These are phyloP conservation scores for Kazachstania sp. DNA, from an alignment of 1,139 yeast genomes.

Conservation along the genomic window DNA sequence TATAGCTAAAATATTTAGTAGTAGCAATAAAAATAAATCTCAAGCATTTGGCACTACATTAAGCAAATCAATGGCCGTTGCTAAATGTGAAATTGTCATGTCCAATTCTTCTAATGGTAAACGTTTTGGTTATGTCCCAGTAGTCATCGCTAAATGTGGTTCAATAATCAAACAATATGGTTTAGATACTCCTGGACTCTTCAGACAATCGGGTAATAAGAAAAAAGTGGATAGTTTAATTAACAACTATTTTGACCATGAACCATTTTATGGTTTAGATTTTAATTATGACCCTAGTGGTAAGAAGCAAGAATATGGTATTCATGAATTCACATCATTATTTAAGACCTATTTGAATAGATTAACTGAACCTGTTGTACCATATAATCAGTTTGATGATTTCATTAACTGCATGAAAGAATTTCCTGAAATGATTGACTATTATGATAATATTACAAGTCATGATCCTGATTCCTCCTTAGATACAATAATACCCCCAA, in stretches of 20 bases:
- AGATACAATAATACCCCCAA: background rate
- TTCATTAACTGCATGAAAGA: conserved; percentile 64
- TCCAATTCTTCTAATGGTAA: conserved; percentile 5
- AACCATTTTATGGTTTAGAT: conserved; percentile 79
- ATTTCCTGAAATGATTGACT: conserved; percentile 27
- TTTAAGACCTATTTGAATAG: conserved; percentile 74
- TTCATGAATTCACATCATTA: conserved; percentile 89
- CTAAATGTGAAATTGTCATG: conserved; percentile 28
- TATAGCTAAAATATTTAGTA: background rate
- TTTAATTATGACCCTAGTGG: conserved; percentile 38
- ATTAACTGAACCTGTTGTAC: conserved; percentile 71
- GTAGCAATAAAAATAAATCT: background rate
- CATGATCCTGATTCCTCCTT: background rate
- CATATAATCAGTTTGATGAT: conserved; percentile 59
- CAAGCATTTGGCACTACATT: conserved; percentile 70
- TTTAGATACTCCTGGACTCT: conserved; percentile 71
- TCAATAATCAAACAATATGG: conserved; percentile 68
- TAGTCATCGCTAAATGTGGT: conserved; percentile 85
- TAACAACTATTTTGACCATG: conserved; percentile 55
- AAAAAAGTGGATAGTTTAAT: conserved; percentile 78
- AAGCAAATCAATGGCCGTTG: conserved; percentile 54
- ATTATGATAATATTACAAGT: conserved; percentile 4
- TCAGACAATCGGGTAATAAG: conserved; percentile 82
- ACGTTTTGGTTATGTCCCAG: conserved; percentile 11
- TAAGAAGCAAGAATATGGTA: conserved; percentile 60